phyloP scores from a whole-genome alignment of 2,329 filamentous ascomycete genomes.

The Raffaelea ambrosiae region DNA sequence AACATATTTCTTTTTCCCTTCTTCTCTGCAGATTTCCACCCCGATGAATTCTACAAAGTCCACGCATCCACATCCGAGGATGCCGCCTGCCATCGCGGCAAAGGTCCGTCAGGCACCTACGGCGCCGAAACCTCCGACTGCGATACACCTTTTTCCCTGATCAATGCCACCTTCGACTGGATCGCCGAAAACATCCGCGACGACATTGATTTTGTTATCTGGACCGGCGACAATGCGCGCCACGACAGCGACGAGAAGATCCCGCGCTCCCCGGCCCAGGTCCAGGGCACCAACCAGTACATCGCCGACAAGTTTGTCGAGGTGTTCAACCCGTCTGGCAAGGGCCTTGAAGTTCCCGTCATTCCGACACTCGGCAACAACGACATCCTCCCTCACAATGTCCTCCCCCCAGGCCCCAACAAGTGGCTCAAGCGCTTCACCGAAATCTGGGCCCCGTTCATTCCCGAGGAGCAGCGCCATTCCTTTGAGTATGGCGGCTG shows the following conservation, averaged over 20 bases:
- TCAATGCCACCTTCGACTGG: conserved; percentile 89
- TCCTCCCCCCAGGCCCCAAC: conserved; percentile 78
- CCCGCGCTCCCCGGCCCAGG: conserved; percentile 66
- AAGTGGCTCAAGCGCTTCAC: conserved; percentile 71
- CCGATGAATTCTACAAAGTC: conserved; percentile 76
- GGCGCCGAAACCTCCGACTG: conserved; percentile 84
- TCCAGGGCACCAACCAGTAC: conserved; percentile 68
- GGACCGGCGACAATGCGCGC: conserved; percentile 84
- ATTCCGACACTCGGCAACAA: conserved; percentile 94
- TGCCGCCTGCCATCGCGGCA: conserved; percentile 68
- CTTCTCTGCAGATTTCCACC: conserved; percentile 68
- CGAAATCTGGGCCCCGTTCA: conserved; percentile 75
- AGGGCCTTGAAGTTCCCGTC: conserved; percentile 65
- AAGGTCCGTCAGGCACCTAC: conserved; percentile 69
- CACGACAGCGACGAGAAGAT: conserved; percentile 80
- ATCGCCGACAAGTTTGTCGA: conserved; percentile 70
- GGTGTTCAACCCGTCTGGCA: conserved; percentile 52
- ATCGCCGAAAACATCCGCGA: conserved; percentile 69
- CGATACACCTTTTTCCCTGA: conserved; percentile 70
- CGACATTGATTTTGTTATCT: conserved; percentile 79
- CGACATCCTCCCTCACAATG: conserved; percentile 94
- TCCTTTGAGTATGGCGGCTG: conserved; percentile 88
- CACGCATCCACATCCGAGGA: conserved; percentile 63
- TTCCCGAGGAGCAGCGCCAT: conserved; percentile 86
- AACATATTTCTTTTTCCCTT: neutral